Evolutionary conservation across 495 filamentous ascomycete species (phyloP).

Genomic region (Lasiosphaeria ovina): DNA sequence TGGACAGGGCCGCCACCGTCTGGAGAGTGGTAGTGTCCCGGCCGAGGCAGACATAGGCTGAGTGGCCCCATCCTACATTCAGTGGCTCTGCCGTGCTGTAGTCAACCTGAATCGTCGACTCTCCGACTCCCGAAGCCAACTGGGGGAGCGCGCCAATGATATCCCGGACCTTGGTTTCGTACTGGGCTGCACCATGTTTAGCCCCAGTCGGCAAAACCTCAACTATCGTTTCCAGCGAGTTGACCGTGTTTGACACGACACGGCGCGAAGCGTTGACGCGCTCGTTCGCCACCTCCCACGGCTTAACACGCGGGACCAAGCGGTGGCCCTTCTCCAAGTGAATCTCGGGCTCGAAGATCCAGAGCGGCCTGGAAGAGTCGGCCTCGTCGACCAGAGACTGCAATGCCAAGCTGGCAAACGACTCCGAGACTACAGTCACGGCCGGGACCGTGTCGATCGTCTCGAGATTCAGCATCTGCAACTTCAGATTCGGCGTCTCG

Average conservation of each 20-base stretch:
- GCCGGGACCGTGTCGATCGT: constrained; percentile 15
- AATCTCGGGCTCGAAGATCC: constrained; percentile 39
- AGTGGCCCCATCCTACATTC: constrained; percentile 8
- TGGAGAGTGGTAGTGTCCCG: constrained; percentile 22
- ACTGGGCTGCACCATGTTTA: constrained; percentile 12
- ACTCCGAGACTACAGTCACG: constrained; percentile 19
- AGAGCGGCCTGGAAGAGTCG: constrained; percentile 19
- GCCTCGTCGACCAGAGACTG: not conserved
- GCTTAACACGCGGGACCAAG: constrained; percentile 39
- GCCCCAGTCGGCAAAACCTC: constrained; percentile 21
- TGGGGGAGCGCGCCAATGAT: not conserved
- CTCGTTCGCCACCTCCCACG: constrained; percentile 38
- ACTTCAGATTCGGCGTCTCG: constrained; percentile 36
- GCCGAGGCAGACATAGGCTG: constrained; percentile 34
- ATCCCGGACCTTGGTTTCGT: constrained; percentile 15
- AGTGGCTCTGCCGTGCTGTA: constrained; percentile 37
- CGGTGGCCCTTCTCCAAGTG: constrained; percentile 30
- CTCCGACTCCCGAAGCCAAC: not conserved
- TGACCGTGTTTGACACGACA: constrained; percentile 28
- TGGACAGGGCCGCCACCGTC: constrained; percentile 30
- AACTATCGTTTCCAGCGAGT: constrained; percentile 31
- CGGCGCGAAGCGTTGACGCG: constrained; percentile 39
- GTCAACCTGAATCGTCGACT: constrained; percentile 30
- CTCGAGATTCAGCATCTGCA: constrained; percentile 45
- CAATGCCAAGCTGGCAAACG: constrained; percentile 30